Evolutionary conservation across 345 rosid genomes (phyloP).

Genomic region (Gossypioides kirkii): DNA sequence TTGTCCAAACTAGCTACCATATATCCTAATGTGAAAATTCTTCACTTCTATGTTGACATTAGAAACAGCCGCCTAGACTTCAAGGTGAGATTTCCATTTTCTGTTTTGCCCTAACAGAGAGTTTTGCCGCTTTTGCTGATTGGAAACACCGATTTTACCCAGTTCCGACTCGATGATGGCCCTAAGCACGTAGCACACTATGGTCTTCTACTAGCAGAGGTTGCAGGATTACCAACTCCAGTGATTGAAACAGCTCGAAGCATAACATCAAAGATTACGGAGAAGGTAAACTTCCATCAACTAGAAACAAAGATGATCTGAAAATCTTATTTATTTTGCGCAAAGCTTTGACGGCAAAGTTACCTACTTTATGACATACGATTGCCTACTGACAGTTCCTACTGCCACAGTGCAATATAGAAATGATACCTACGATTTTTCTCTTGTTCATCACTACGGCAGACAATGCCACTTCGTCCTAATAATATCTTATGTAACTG

Average conservation of each 20-base stretch:
- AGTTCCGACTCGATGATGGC: constrained; percentile 89
- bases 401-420: too few relatives aligned
- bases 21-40: constrained; percentile 79
- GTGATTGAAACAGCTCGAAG: constrained; percentile 76
- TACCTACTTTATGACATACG: too few relatives aligned
- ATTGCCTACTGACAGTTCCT: too few relatives aligned
- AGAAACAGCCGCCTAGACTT: constrained; percentile 75
- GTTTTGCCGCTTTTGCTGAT: neutral
- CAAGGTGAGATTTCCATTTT: constrained; percentile 30
- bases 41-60: constrained; percentile 70
- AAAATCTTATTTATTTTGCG: too few relatives aligned
- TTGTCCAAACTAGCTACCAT: constrained; percentile 74
- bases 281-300: constrained; percentile 38
- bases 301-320: neutral
- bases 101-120: neutral
- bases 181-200: constrained; percentile 68
- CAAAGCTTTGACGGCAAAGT: too few relatives aligned
- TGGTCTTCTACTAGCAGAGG: constrained; percentile 79
- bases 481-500: neutral
- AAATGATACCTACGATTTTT: too few relatives aligned
- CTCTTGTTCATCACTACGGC: too few relatives aligned
- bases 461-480: too few relatives aligned
- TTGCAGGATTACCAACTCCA: constrained; percentile 76
- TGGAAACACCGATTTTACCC: constrained; percentile 1
- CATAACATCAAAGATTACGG: constrained; percentile 62